Evolutionary conservation across 1,139 yeast species (phyloP), one percentile per base, ranked within the genome.

Genomic region (Hansenula lynferdii): DNA sequence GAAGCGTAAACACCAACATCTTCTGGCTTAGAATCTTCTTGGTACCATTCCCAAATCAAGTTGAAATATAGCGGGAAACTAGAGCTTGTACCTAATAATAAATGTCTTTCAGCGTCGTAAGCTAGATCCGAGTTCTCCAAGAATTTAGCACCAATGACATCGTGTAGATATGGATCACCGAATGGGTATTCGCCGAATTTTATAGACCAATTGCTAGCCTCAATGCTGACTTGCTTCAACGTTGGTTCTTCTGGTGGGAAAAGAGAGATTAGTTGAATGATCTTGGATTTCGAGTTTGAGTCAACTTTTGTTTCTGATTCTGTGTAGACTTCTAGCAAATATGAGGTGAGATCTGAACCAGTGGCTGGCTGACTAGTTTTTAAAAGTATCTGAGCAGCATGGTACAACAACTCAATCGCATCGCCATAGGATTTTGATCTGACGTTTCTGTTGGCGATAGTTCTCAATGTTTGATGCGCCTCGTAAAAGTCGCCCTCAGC

Each of bases 401-500:
- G 79, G 51, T 75, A 76, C 30, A 90, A 69, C 42, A 89, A 65
- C 40, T 85, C 89, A 39, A 78, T 70, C 10, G 97, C 96, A 31
- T 82, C 82, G 5, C 62, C 60, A 57, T 73, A 85, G 45, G 83
- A 78, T 46, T 77, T 76, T 25, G 80, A 60, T 47, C 86, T 78
- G 34, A 85, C 81, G 54, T 85, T 83, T 55, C 98, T 70, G 49
- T 89, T 87, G 34, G 85, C 87, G 42, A 90, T 83, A 8, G 97
- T 87, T 53, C 96, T 69, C 38, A 90, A 71, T 0, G 96, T 90
- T 61, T 90, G 97, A 57, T 90, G 96, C 0, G 97, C 97, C 58
- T 92, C 98, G 57, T 90, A 90, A 63, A 72, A 87, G 39, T 89
- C 85, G 3, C 89, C 89, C 36, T 72, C 73, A 36, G 74, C 76